Conservation (phyloP, 2,329 filamentous ascomycete species). For the Apiospora malaysiana region DNA sequence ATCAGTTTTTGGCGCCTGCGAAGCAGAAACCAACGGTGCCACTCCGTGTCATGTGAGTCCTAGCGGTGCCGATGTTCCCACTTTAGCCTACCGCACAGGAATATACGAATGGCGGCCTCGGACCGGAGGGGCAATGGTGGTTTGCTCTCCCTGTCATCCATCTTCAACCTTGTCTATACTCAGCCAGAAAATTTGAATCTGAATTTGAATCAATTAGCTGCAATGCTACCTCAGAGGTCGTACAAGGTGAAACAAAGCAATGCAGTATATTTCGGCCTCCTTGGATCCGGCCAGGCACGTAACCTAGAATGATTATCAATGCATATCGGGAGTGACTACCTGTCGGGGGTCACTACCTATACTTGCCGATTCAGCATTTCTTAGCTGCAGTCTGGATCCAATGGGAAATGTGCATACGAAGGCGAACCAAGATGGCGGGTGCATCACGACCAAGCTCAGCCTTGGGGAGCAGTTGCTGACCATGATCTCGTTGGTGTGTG, state of each 20-base stretch:
- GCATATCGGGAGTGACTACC: background rate
- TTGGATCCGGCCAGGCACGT: background rate
- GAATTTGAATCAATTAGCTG: too few relatives aligned
- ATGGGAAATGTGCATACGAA: background rate
- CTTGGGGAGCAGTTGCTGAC: background rate
- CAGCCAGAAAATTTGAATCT: background rate
- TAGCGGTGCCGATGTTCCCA: conserved; percentile 1
- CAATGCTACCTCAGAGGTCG: background rate
- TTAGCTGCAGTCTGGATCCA: background rate
- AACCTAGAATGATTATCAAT: too few relatives aligned
- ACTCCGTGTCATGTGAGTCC: conserved; percentile 6
- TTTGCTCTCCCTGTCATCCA: background rate
- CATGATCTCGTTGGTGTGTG: background rate
- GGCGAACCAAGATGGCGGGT: background rate
- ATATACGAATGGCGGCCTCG: background rate
- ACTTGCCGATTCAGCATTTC: background rate
- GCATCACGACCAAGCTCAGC: background rate
- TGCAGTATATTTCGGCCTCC: background rate
- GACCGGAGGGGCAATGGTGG: background rate
- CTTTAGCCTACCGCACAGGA: background rate
- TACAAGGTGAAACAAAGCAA: background rate
- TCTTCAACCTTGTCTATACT: background rate
- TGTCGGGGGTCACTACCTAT: background rate
- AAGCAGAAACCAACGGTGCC: conserved; percentile 1
- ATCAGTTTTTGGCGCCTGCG: background rate